Evolutionary conservation across 306 rosid genomes (phyloP), one percentile per base, ranked within the genome.

Genomic region (Sindora glabra): DNA sequence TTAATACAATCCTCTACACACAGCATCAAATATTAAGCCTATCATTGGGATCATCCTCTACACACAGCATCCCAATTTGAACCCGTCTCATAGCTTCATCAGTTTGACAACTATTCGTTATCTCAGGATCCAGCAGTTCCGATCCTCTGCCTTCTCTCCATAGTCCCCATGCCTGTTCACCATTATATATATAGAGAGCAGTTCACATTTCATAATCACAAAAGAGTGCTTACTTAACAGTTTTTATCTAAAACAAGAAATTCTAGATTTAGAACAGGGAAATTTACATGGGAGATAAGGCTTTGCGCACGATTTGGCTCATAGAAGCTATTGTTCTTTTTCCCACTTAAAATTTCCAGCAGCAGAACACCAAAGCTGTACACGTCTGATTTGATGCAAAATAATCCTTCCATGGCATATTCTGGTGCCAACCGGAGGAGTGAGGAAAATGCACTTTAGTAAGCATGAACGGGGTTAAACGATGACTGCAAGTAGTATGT

Each of bases 321-420:
- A 11, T 8, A n/a, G 37, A 56, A 15, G 13, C 41, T 23, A 16
- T 1, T 55, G 22, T 62, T 62, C 16, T 34, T 68, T 21, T 22
- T 55, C 24, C 70, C 70, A 3, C 15, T 62, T 7, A 69, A 4
- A 2, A 63, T 56, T 36, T 75, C 75, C 1, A 69, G 22, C n/a
- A 74, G 2, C 25, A 69, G n/a, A 10, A 70, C 65, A 32, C 80
- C 76, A 27, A 75, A 75, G 10, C 69, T 64, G n/a, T 56, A 75
- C 23, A 75, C 73, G 32, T 70, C 69, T 0, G 69, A 70, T 12
- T 70, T 69, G 0, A 53, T 10, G 0, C 72, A 74, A 11, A 68
- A 74, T 0, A 23, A 9, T 17, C 75, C 75, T 0, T 46, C 19
- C 21, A 47, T 14, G 5, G 61, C 70, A 16, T 74, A 74, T 11